phyloP scores from a whole-genome alignment of 164 flowering plant genomes.

The Stephania cephalantha region DNA sequence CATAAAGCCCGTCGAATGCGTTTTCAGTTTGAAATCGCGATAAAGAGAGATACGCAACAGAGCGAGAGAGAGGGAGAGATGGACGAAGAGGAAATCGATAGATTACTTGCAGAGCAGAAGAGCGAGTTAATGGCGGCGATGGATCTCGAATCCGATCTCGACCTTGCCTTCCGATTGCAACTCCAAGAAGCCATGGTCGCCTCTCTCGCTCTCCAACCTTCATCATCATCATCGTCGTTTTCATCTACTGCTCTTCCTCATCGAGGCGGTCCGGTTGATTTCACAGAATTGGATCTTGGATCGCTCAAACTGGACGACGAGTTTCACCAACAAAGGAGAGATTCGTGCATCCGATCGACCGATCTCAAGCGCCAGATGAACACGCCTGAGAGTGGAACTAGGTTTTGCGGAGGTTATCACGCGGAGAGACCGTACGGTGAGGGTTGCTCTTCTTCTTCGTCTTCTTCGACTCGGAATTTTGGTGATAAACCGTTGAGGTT shows the following conservation, averaged over 20 bases:
- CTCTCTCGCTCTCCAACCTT: slow-evolving; percentile 32
- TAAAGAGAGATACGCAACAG: neutral
- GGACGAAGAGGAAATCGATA: slow-evolving; percentile 13
- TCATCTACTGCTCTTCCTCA: neutral
- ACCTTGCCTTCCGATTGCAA: slow-evolving; percentile 54
- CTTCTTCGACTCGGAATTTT: neutral
- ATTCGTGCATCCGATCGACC: slow-evolving; percentile 19
- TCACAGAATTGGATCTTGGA: slow-evolving; percentile 5
- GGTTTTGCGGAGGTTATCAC: slow-evolving; percentile 42
- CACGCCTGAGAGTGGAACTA: slow-evolving; percentile 28
- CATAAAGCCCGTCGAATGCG: neutral
- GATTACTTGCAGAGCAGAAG: slow-evolving; percentile 26
- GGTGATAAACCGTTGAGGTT: slow-evolving; percentile 24
- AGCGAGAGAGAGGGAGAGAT: neutral
- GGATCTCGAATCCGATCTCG: slow-evolving; percentile 41
- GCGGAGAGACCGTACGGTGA: slow-evolving; percentile 43
- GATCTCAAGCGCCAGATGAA: slow-evolving; percentile 40
- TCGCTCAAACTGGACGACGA: slow-evolving; percentile 26
- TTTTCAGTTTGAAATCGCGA: neutral
- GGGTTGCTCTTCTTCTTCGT: slow-evolving; percentile 16
- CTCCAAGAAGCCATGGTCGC: slow-evolving; percentile 53
- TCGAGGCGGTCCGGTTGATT: neutral
- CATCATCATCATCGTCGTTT: slow-evolving; percentile 23
- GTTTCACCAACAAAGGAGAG: slow-evolving; percentile 31
- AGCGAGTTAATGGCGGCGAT: slow-evolving; percentile 30